phyloP scores from a whole-genome alignment of 2,329 filamentous ascomycete genomes.

The Claviceps sp. region DNA sequence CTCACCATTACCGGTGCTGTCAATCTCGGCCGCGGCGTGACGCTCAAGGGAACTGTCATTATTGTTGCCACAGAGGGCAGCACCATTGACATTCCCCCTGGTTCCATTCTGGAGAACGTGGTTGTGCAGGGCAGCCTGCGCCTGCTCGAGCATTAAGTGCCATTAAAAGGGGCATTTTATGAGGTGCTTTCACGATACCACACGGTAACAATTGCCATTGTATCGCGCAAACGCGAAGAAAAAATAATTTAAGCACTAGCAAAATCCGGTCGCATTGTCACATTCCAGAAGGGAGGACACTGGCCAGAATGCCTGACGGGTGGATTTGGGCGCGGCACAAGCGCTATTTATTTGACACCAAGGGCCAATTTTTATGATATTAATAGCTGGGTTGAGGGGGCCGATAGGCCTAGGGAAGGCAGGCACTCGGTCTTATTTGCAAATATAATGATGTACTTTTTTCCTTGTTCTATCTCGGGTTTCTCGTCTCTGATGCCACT shows the following conservation, averaged over 20 bases:
- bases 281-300: background rate
- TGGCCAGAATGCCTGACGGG: background rate
- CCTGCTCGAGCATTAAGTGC: constrained; percentile 48
- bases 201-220: background rate
- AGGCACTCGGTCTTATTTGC: background rate
- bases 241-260: background rate
- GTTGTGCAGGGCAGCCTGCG: constrained; percentile 94
- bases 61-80: constrained; percentile 96
- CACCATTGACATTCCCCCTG: constrained; percentile 94
- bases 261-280: background rate
- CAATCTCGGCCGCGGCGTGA: constrained; percentile 90
- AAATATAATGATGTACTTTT: too few relatives aligned
- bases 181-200: background rate
- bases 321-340: too few relatives aligned
- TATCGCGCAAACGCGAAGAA: background rate
- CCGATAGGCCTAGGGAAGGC: background rate
- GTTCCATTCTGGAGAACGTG: constrained; percentile 95
- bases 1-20: constrained; percentile 96
- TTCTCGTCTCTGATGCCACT: too few relatives aligned
- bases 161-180: background rate
- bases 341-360: background rate
- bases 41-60: constrained; percentile 95
- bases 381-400: background rate
- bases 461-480: too few relatives aligned
- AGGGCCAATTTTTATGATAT: background rate